Evolutionary conservation across 768 basidiomycete species (phyloP), one percentile per base, ranked within the genome.

Genomic region (Xerocomus brunneocitrinus): DNA sequence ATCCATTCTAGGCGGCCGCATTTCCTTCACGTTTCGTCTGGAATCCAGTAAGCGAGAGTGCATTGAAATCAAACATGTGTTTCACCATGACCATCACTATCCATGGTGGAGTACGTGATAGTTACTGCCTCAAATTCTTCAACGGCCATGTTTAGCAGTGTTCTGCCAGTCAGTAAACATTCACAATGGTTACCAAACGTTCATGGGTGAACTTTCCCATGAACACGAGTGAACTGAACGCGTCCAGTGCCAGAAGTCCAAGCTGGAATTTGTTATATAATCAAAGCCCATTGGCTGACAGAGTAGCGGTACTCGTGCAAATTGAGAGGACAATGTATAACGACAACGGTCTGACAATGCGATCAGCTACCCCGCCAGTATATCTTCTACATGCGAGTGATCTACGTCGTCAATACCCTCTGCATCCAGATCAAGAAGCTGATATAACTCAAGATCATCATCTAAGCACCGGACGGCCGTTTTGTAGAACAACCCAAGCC

Each of bases 1-100:
- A 62, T 99, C 97, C 85, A 98, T 89, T 53, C 81, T 78, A 4
- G 93, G 92, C 14, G 97, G 97, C 16, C 91, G 82, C 60, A 95
- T 80, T 72, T 98, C 95, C 63, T 89, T 79, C 50, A 90, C 89
- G 68, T 97, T 97, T 52, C 97, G 74, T 91, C 92, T 94, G 61
- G 35, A 55, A 53, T 47, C 55, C 50, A 47, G 52, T 62, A 54
- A 67, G 58, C 58, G 57, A 59, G 52, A 44, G 43, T 44, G 44
- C 42, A 49, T 44, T 28, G 43, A 52, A 53, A 55, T 61, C 62
- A 31, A 58, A 55, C 47, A 47, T 65, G 34, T 5, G 36, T 40
- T 36, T 49, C 58, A 90, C 92, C 89, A 66, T 87, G 89, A 30
- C 87, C 92, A 61, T 94, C 91, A 51, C 79, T 87, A 36, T 80